Conservation (phyloP, 345 rosid genomes). For the Rhizophora mangle region DNA sequence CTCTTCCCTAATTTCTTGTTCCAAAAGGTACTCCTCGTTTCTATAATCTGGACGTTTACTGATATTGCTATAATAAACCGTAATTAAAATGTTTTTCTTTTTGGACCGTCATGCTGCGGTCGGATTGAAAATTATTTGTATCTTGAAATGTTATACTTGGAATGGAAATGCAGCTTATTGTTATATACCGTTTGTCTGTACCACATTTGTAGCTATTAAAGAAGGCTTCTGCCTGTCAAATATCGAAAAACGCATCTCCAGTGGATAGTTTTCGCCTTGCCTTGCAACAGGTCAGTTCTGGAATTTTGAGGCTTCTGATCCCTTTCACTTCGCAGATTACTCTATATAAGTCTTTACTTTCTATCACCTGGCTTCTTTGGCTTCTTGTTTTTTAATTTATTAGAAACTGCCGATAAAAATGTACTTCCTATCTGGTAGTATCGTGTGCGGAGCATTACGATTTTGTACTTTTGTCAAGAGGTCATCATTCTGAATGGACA, state of each 20-base stretch:
- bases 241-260: constrained; percentile 41
- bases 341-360: not conserved
- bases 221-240: constrained; percentile 42
- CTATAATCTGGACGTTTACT: not conserved
- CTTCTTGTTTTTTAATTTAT: too few relatives aligned
- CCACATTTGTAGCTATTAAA: constrained; percentile 39
- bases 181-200: constrained; percentile 7
- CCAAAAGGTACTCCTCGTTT: constrained; percentile 55
- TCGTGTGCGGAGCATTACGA: too few relatives aligned
- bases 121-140: too few relatives aligned
- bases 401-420: too few relatives aligned
- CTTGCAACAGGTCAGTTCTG: constrained; percentile 45
- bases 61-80: too few relatives aligned
- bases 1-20: constrained; percentile 87
- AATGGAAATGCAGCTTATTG: constrained; percentile 15
- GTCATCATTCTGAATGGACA: too few relatives aligned
- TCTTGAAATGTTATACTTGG: constrained; percentile 8
- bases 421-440: too few relatives aligned
- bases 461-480: too few relatives aligned
- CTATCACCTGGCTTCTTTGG: too few relatives aligned
- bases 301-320: not conserved
- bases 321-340: not conserved
- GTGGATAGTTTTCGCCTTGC: constrained; percentile 41
- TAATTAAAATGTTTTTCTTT: too few relatives aligned
- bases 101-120: too few relatives aligned